Evolutionary conservation across 441 rosid species (phyloP), one percentile per base, ranked within the genome.

Genomic region (Gossypium trilobum): DNA sequence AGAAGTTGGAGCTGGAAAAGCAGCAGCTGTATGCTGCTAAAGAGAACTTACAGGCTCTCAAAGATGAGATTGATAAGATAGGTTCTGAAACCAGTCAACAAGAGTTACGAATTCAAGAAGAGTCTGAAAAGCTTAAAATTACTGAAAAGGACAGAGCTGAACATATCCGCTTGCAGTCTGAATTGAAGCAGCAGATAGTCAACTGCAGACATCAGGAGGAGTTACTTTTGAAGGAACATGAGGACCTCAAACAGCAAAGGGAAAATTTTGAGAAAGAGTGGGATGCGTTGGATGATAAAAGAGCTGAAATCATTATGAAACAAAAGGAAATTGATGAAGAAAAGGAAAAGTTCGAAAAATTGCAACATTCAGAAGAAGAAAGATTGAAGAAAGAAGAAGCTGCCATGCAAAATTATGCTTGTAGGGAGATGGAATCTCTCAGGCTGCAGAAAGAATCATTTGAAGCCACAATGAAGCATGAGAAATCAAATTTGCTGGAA

Each of bases 241-340:
- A 89, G 63, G 95, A 89, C 70, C 82, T 94, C 83, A 87, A 86
- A 71, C 83, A 74, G 77, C 93, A 90, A 27, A 88, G 82, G 77
- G 87, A 85, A 71, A 91, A 77, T 62, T 91, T 90, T 80, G 91
- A 90, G 87, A 89, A 83, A 78, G 95, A 91, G 62, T 86, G 93
- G 90, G 90, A 84, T 71, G 85, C 75, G 56, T 80, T 94, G 82
- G 95, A 90, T 85, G 89, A 81, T 76, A 90, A 87, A 81, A 89
- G 83, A 78, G 80, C 73, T 72, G 85, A 82, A 67, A 77, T 85
- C 57, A 64, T 58, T 56, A 78, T 85, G 78, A 85, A 79, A 68
- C 84, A 78, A 72, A 81, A 74, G 71, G 78, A 78, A 61, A 74
- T 87, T 80, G 72, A 56, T 59, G 82, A 82, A 61, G 92, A 86